Base-by-base conservation (phyloP, 2,329 filamentous ascomycete species). In the Clonostachys rosea region DNA sequence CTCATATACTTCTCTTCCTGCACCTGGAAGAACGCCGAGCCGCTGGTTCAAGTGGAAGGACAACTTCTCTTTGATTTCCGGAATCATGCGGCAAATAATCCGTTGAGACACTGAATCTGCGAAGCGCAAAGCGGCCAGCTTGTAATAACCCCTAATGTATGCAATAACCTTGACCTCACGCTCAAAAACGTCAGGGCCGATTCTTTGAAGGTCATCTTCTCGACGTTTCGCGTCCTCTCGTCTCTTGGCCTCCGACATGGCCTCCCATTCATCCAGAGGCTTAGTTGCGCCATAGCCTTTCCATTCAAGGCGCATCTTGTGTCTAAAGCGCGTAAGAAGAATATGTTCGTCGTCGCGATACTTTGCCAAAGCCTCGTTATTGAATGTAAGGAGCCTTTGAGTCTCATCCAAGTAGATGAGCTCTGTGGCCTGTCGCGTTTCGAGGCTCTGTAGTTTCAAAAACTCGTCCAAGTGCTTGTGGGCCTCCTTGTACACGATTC, bases 141-240 rank as follows among this genome's bases (percentile, higher is more conserved):
- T 73, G 57, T 91, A 91, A 60, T 90, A 91, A 0, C 78, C 84
- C 0, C 84, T 71, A 41, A 88, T 74, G 5, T 81, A 81, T 0
- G 82, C 74, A 0, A 86, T 77, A 0, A 86, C 78, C 9, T 75
- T 69, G 1, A 91, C 62, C 57, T 89, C 86, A 0, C 67, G 63
- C 2, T 70, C 59, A 53, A 81, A 89, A 0, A 72, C 69, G 54
- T 90, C 86, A 0, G 68, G 60, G 0, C 74, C 75, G 11, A 89
- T 66, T 24, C 73, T 75, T 12, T 60, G 54, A 7, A 70, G 51
- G 24, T 81, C 71, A 7, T 59, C 53, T 18, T 65, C 61, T 8
- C 76, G 67, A 30, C 63, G 61, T 34, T 63, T 68, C 4, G 67
- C 59, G 35, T 82, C 78, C 12, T 68, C 64, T 0, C 47, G 46